Conservation (phyloP, 768 basidiomycete genomes). For the Cystobasidium ongulense region DNA sequence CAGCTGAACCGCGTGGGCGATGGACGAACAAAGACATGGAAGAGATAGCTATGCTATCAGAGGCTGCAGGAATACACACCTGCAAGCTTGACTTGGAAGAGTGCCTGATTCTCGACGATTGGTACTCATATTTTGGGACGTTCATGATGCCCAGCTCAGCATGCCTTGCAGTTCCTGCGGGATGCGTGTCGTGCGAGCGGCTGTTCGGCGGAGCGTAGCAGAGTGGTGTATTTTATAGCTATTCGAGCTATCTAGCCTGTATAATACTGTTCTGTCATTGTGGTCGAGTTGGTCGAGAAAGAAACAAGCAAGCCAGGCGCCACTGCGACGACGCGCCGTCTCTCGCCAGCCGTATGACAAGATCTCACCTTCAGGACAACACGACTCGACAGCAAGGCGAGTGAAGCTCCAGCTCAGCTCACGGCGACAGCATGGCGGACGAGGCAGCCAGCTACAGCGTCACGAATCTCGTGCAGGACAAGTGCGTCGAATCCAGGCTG, state of each 20-base stretch:
- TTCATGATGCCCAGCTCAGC: neutral
- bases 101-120: neutral
- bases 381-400: neutral
- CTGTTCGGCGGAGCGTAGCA: too few species aligned
- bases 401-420: neutral
- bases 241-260: too few species aligned
- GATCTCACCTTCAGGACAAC: neutral
- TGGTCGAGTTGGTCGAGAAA: neutral
- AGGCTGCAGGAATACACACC: neutral
- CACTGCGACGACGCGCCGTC: neutral
- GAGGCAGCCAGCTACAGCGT: slow-evolving; percentile 11
- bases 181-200: too few species aligned
- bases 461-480: slow-evolving; percentile 5
- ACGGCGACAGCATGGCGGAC: neutral
- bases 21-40: neutral
- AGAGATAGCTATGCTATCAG: neutral
- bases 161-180: too few species aligned
- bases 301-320: neutral
- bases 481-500: neutral
- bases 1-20: neutral
- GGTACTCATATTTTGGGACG: neutral
- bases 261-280: neutral
- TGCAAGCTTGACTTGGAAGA: neutral
- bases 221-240: too few species aligned
- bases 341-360: too few species aligned